Base-by-base conservation (phyloP, 768 basidiomycete genomes). In the Boletus huronensis region DNA sequence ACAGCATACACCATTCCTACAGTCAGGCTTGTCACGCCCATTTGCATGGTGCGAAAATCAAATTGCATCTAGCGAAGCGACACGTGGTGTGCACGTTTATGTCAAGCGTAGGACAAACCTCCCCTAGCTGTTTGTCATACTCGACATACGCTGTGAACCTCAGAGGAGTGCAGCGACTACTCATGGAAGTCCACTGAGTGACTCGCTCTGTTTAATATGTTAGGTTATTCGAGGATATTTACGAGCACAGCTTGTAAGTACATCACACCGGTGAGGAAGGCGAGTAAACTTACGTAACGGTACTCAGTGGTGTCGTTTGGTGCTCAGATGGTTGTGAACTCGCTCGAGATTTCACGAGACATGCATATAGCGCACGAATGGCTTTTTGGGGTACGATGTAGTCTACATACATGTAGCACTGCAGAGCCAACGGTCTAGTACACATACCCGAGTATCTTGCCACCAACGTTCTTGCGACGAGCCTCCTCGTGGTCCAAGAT, bases 401-500 rank as follows among this genome's bases (percentile, higher is more conserved):
- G 56, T 63, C 52, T 67, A 71, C 60, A 70, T 25, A 52, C 51
- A 48, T 39, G 53, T 39, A 23, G 29, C 41, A 26, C 17, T 29
- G 59, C 31, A 54, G 28, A 44, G 40, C 51, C 40, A 14, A 19
- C 21, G 52, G 57, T 44, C 78, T 90, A 94, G 76, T 95, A 94
- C 58, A 92, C 88, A 72, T 93, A 96, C 58, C 93, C 92, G 48
- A 95, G 77, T 58, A 97, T 81, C 78, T 97, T 97, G 57, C 95
- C 95, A 75, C 93, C 95, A 55, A 97, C 86, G 76, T 96, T 94
- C 80, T 98, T 98, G 69, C 94, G 87, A 77, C 96, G 87, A 43
- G 96, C 96, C 81, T 98, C 96, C 74, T 97, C 94, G 73, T 99
- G 97, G 77, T 98, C 97, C 71, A 98, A 82, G 74, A 98, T 99